These are phyloP conservation scores for Chaetothyriales sp. DNA, from an alignment of 2,329 filamentous ascomycete species.

Conservation along the genomic window DNA sequence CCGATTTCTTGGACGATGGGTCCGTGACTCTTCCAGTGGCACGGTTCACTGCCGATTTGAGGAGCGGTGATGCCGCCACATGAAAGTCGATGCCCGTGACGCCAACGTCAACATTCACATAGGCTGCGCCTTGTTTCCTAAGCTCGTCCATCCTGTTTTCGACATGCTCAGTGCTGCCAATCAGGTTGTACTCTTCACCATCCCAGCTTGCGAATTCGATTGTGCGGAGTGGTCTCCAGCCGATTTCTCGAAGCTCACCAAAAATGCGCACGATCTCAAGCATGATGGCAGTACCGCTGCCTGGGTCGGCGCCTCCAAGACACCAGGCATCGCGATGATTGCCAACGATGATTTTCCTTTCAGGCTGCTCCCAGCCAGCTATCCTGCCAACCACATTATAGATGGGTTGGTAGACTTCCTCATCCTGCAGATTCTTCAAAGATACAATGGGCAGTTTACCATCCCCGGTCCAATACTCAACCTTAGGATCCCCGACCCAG, in stretches of 20 bases:
- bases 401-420: slow-evolving; percentile 66
- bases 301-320: slow-evolving; percentile 73
- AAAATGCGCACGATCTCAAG: slow-evolving; percentile 79
- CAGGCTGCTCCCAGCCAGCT: slow-evolving; percentile 64
- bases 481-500: slow-evolving; percentile 65
- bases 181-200: slow-evolving; percentile 79
- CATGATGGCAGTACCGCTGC: slow-evolving; percentile 80
- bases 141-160: slow-evolving; percentile 67
- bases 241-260: slow-evolving; percentile 58
- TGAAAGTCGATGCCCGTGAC: slow-evolving; percentile 62
- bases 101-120: slow-evolving; percentile 80
- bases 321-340: slow-evolving; percentile 91
- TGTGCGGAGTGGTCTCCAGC: slow-evolving; percentile 84
- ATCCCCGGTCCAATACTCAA: slow-evolving; percentile 70
- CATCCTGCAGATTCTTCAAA: slow-evolving; percentile 76
- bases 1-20: slow-evolving; percentile 43
- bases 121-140: slow-evolving; percentile 63
- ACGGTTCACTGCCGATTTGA: slow-evolving; percentile 56
- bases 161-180: slow-evolving; percentile 89
- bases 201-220: slow-evolving; percentile 98
- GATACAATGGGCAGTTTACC: slow-evolving; percentile 61
- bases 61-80: slow-evolving; percentile 69
- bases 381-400: slow-evolving; percentile 87
- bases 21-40: slow-evolving; percentile 64
- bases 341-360: slow-evolving; percentile 77